A percentile compares a stretch with the other conserved stretches of the same genome.
phyloP scores from a whole-genome alignment of 352 stramenopile genomes.

The Globisporangium nagaii region DNA sequence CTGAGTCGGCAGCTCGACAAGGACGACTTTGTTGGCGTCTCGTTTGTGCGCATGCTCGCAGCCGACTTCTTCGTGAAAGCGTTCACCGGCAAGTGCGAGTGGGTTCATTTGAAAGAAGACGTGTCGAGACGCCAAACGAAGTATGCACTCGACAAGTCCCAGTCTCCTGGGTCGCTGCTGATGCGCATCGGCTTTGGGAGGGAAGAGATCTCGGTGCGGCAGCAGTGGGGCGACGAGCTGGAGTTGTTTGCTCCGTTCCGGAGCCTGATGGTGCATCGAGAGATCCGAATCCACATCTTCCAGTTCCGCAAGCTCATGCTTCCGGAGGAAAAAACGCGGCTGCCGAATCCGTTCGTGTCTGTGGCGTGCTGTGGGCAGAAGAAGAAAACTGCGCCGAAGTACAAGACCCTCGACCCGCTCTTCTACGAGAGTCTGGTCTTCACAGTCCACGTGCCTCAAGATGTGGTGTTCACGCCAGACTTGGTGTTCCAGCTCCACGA shows the following conservation, averaged over 20 bases:
- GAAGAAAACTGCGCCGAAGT: slow-evolving; percentile 36
- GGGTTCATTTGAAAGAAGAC: slow-evolving; percentile 58
- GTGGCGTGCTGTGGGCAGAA: slow-evolving; percentile 64
- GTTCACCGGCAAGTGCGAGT: slow-evolving; percentile 43
- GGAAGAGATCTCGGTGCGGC: slow-evolving; percentile 53
- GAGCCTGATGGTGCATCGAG: slow-evolving; percentile 39
- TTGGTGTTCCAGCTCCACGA: slow-evolving; percentile 74
- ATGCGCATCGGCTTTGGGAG: slow-evolving; percentile 60
- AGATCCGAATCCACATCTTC: slow-evolving; percentile 82
- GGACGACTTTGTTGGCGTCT: slow-evolving; percentile 53
- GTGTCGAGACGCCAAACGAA: slow-evolving; percentile 49
- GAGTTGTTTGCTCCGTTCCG: slow-evolving; percentile 43
- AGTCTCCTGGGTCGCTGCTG: slow-evolving; percentile 46
- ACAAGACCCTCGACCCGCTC: slow-evolving; percentile 64
- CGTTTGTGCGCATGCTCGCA: slow-evolving; percentile 38
- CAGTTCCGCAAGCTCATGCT: slow-evolving; percentile 63
- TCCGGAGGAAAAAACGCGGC: slow-evolving; percentile 31
- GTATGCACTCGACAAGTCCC: slow-evolving; percentile 40
- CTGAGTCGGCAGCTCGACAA: slow-evolving; percentile 54
- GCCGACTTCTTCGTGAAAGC: slow-evolving; percentile 33
- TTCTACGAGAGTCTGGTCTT: slow-evolving; percentile 84
- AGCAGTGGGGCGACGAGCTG: slow-evolving; percentile 41
- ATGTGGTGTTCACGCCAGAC: slow-evolving; percentile 56
- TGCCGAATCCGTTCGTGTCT: slow-evolving; percentile 73
- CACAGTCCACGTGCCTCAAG: slow-evolving; percentile 33